phyloP scores from a whole-genome alignment of 2,329 filamentous ascomycete species.

The Colletotrichum siamense region DNA sequence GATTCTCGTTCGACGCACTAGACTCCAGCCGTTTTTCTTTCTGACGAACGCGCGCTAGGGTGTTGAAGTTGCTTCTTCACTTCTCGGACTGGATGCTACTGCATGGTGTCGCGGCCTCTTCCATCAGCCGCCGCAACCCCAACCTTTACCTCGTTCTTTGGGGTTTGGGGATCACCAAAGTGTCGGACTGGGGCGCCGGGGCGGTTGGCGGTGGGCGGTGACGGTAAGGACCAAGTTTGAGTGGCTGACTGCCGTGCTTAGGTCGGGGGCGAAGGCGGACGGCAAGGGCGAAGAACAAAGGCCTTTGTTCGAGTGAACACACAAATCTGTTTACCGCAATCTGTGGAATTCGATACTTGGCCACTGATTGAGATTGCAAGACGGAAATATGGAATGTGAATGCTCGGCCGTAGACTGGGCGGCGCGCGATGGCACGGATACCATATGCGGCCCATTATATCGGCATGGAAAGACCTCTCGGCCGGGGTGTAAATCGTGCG shows the following conservation, averaged over 20 bases:
- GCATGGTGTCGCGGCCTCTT: neutral
- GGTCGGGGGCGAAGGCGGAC: neutral
- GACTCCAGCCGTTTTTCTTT: neutral
- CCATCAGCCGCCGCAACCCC: neutral
- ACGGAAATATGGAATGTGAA: neutral
- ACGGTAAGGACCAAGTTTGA: neutral
- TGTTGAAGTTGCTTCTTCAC: neutral
- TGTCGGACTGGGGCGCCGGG: neutral
- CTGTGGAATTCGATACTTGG: neutral
- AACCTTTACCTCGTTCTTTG: neutral
- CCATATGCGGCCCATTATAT: neutral
- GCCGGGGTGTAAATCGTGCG: neutral
- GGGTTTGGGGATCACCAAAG: conserved; percentile 8
- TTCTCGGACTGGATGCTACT: neutral
- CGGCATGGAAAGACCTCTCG: neutral
- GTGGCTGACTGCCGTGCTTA: neutral
- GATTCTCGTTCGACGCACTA: neutral
- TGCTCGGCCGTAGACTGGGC: neutral
- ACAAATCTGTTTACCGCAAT: neutral
- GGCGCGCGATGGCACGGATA: neutral
- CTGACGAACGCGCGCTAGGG: neutral
- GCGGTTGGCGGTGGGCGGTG: neutral
- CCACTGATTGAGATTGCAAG: neutral
- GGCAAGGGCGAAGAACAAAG: neutral
- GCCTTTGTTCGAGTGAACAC: neutral